Evolutionary conservation across 2,329 filamentous ascomycete species (phyloP), one percentile per base, ranked within the genome.

Genomic region (Fusarium sp.): DNA sequence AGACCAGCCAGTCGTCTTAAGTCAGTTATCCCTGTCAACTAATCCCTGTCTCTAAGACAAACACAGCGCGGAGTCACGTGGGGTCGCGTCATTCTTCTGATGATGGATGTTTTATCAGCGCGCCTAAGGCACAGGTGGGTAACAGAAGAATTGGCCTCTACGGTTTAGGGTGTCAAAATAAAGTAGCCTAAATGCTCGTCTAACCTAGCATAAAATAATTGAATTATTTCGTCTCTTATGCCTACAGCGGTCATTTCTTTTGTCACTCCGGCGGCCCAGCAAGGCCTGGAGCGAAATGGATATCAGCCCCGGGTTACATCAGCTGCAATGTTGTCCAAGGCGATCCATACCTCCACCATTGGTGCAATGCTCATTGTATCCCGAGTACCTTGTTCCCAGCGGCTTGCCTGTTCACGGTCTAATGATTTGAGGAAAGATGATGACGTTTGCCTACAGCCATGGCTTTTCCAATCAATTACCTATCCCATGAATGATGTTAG

Each of bases 61-160:
- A 20, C n/a, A 10, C 16, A 53, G 72, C 76, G 65, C 76, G 74
- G 56, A 24, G 53, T 77, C 76, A 77, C 76, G 76, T 77, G 76
- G 22, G 11, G 16, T 18, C 74, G 73, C 59, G 72, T 68, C 25
- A 55, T 43, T 34, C n/a, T 13, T 52, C 8, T 15, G 22, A 41
- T 41, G 10, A 25, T 38, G 15, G 15, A 25, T 38, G 20, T 51
- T 41, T 27, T 30, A 41, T 22, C 32, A 34, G 22, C 32, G 48
- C 48, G 32, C 32, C 32, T 41, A 40, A 38, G 18, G 10, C 22
- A 22, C 22, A 22, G 22, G 22, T 22, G 22, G 22, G 22, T 22
- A 22, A 22, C 22, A 22, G 22, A 22, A 22, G 22, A 22, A 22
- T 22, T 22, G 22, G 22, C 22, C 22, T 22, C 22, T 22, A 22